Conservation (phyloP, 2,329 filamentous ascomycete genomes). For the Fusarium udum region DNA sequence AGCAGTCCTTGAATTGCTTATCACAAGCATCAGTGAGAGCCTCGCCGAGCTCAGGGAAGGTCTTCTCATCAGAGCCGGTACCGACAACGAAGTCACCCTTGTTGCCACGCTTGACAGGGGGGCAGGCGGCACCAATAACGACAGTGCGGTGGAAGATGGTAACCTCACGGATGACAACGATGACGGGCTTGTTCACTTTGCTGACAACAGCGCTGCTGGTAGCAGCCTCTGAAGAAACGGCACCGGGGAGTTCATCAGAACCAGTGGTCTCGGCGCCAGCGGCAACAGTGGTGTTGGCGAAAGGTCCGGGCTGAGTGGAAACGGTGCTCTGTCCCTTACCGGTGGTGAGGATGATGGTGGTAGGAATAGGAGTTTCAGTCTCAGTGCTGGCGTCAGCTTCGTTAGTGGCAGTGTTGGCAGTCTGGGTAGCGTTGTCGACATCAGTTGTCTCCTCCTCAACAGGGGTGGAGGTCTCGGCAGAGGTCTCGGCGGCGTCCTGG, state of each 20-base stretch:
- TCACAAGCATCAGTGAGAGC: slow-evolving; percentile 39
- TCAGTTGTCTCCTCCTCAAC: slow-evolving; percentile 24
- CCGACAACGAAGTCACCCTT: slow-evolving; percentile 39
- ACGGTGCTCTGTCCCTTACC: slow-evolving; percentile 23
- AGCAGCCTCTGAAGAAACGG: slow-evolving; percentile 16
- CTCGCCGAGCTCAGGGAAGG: slow-evolving; percentile 33
- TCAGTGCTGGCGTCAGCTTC: slow-evolving; percentile 21
- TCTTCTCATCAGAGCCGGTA: slow-evolving; percentile 29
- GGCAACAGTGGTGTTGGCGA: slow-evolving; percentile 31
- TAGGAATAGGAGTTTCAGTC: slow-evolving; percentile 15
- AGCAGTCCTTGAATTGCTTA: slow-evolving; percentile 41
- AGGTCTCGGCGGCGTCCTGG: slow-evolving; percentile 5
- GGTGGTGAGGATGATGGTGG: slow-evolving; percentile 32
- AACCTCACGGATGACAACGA: slow-evolving; percentile 36
- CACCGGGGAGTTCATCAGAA: slow-evolving; percentile 9
- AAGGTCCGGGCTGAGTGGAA: slow-evolving; percentile 24
- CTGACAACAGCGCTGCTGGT: slow-evolving; percentile 29
- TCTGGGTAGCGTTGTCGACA: slow-evolving; percentile 15
- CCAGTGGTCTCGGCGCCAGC: slow-evolving; percentile 11
- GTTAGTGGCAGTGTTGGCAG: slow-evolving; percentile 25
- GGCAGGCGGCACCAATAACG: slow-evolving; percentile 42
- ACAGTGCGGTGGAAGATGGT: slow-evolving; percentile 38
- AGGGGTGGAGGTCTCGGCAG: slow-evolving; percentile 9
- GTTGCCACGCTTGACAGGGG: slow-evolving; percentile 32
- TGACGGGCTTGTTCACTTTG: slow-evolving; percentile 31